phyloP scores from a whole-genome alignment of 2,329 filamentous ascomycete genomes.

The Cladophialophora chaetospira region DNA sequence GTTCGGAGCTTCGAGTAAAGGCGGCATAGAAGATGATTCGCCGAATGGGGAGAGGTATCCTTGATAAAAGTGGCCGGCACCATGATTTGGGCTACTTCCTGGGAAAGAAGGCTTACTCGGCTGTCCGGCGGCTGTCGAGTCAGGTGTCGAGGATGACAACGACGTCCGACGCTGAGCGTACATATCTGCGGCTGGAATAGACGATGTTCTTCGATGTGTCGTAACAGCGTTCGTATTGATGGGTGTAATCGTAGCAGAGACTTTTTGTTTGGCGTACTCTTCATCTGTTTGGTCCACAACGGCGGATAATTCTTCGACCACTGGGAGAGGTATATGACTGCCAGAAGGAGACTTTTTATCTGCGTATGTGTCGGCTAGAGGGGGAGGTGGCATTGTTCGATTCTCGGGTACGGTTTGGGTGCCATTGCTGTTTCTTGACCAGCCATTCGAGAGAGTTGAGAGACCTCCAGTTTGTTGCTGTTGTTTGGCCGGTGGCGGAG shows the following conservation, averaged over 20 bases:
- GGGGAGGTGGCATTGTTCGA: not conserved
- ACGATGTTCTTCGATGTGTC: not conserved
- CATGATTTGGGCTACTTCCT: not conserved
- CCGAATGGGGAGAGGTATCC: slow-evolving; percentile 7
- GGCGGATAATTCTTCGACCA: not conserved
- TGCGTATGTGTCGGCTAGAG: slow-evolving; percentile 3
- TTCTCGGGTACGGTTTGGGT: not conserved
- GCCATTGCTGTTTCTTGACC: not conserved
- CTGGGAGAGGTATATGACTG: not conserved
- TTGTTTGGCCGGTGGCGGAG: slow-evolving; percentile 46
- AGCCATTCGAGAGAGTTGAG: too few relatives aligned
- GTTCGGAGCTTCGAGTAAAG: not conserved
- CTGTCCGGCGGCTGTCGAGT: not conserved
- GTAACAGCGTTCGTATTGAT: not conserved
- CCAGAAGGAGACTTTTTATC: not conserved
- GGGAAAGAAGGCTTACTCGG: slow-evolving; percentile 3
- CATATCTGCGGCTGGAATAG: slow-evolving; percentile 7
- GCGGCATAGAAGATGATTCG: not conserved
- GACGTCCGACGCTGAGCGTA: slow-evolving; percentile 2
- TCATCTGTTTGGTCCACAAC: not conserved
- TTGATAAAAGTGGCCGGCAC: not conserved
- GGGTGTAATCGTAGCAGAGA: not conserved
- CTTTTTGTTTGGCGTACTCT: not conserved
- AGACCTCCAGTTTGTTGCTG: not conserved
- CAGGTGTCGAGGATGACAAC: not conserved